Conservation (phyloP, 1,284 basidiomycete species). For the Malassezia restricta region DNA sequence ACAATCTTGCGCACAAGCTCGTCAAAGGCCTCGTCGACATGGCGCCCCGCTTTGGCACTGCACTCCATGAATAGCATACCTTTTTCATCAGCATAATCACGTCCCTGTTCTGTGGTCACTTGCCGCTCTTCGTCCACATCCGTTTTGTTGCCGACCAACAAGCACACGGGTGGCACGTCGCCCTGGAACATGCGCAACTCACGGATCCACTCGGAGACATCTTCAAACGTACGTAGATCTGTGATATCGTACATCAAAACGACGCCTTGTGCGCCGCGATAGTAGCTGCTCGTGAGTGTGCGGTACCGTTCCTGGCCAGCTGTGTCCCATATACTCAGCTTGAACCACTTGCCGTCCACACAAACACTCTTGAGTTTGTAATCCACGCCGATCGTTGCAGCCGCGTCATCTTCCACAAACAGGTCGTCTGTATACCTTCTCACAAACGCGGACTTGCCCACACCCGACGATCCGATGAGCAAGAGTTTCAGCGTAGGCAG, state of each 20-base stretch:
- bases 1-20: conserved; percentile 40
- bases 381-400: conserved; percentile 68
- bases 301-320: conserved; percentile 50
- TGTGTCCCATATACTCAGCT: conserved; percentile 53
- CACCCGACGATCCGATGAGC: conserved; percentile 67
- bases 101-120: conserved; percentile 66
- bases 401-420: conserved; percentile 88
- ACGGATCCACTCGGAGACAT: conserved; percentile 78
- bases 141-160: conserved; percentile 85
- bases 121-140: conserved; percentile 82
- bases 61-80: conserved; percentile 74
- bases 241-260: conserved; percentile 92
- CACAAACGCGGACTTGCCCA: conserved; percentile 72
- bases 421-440: conserved; percentile 91
- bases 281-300: conserved; percentile 82
- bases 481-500: conserved; percentile 50
- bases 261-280: conserved; percentile 83
- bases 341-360: conserved; percentile 50
- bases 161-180: conserved; percentile 66
- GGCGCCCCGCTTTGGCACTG: conserved; percentile 40
- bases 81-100: conserved; percentile 68
- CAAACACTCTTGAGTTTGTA: conserved; percentile 52
- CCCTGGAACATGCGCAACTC: conserved; percentile 85
- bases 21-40: conserved; percentile 40
- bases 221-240: conserved; percentile 77